Percentiles rank a stretch among this genome's conserved stretches.
These are phyloP conservation scores for Cystofilobasidium ferigula DNA, from an alignment of 768 basidiomycete species.

Conservation along the genomic window DNA sequence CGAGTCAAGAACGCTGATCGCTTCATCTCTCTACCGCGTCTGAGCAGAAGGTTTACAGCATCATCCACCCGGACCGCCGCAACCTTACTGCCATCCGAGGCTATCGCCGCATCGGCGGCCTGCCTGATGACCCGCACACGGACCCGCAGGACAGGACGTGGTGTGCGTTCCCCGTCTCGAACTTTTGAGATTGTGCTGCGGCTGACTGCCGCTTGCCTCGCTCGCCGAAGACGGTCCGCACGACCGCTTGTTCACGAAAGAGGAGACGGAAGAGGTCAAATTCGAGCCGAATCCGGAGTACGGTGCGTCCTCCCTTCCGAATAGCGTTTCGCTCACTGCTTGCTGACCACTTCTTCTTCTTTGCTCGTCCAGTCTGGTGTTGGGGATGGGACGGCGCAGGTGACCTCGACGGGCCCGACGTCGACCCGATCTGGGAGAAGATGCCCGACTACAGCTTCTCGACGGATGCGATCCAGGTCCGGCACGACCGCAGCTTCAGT, in stretches of 20 bases:
- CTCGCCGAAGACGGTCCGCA: conserved; percentile 60
- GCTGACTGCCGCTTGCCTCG: neutral
- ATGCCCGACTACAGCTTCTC: conserved; percentile 54
- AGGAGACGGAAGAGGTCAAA: conserved; percentile 64
- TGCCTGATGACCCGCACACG: conserved; percentile 87
- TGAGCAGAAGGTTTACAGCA: conserved; percentile 78
- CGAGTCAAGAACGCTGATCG: conserved; percentile 9
- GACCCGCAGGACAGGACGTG: conserved; percentile 81
- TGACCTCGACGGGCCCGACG: conserved; percentile 80
- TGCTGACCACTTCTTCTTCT: neutral
- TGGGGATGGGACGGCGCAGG: conserved; percentile 99
- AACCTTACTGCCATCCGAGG: conserved; percentile 95
- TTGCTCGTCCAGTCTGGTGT: conserved; percentile 67
- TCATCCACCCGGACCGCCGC: conserved; percentile 77
- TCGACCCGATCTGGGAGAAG: conserved; percentile 92
- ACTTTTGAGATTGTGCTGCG: neutral
- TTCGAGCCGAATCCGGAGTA: conserved; percentile 74
- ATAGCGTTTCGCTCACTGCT: neutral
- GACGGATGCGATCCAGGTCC: conserved; percentile 53
- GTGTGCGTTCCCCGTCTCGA: conserved; percentile 6
- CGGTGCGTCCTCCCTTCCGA: conserved; percentile 46
- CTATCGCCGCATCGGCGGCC: conserved; percentile 85
- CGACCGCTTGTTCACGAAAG: conserved; percentile 80
- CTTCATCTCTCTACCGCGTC: neutral
- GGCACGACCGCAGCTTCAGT: conserved; percentile 49